Percentiles rank a stretch among this genome's conserved stretches.
Conservation (phyloP, 305 asterid genomes). For the Fraxinus ornus region DNA sequence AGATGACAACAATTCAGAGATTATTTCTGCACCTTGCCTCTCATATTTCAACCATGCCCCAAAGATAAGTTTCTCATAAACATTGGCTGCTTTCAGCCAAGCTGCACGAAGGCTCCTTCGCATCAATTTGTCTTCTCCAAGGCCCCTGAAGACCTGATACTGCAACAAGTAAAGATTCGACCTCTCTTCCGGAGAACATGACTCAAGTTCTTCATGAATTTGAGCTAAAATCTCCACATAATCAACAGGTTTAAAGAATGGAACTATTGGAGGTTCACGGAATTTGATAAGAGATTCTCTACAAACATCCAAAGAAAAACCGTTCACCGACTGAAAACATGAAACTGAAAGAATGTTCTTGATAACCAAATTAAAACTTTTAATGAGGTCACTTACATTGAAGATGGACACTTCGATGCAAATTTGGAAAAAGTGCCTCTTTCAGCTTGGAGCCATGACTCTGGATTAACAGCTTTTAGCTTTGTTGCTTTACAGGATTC, state of each 20-base stretch:
- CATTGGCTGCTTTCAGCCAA: constrained; percentile 65
- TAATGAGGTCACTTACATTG: constrained; percentile 51
- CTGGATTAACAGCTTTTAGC: constrained; percentile 68
- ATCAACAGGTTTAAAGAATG: constrained; percentile 80
- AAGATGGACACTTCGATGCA: constrained; percentile 59
- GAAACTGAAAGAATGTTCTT: background rate
- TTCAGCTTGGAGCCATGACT: constrained; percentile 98
- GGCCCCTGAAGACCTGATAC: constrained; percentile 91
- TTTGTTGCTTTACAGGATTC: constrained; percentile 79
- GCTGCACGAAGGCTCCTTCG: constrained; percentile 89
- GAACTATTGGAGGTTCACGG: constrained; percentile 80
- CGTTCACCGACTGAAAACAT: constrained; percentile 13
- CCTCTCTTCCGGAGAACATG: constrained; percentile 63
- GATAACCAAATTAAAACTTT: background rate
- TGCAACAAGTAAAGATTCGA: constrained; percentile 75
- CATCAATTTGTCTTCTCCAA: constrained; percentile 88
- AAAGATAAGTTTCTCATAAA: constrained; percentile 77
- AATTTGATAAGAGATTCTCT: constrained; percentile 92
- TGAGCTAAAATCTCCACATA: constrained; percentile 86
- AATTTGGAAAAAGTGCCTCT: constrained; percentile 77
- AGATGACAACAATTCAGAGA: constrained; percentile 68
- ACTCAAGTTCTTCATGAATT: constrained; percentile 90
- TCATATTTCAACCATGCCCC: constrained; percentile 95
- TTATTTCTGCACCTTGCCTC: constrained; percentile 76
- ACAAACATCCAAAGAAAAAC: constrained; percentile 33